Conservation (phyloP, 2,329 filamentous ascomycete genomes). For the Fusarium compactum region DNA sequence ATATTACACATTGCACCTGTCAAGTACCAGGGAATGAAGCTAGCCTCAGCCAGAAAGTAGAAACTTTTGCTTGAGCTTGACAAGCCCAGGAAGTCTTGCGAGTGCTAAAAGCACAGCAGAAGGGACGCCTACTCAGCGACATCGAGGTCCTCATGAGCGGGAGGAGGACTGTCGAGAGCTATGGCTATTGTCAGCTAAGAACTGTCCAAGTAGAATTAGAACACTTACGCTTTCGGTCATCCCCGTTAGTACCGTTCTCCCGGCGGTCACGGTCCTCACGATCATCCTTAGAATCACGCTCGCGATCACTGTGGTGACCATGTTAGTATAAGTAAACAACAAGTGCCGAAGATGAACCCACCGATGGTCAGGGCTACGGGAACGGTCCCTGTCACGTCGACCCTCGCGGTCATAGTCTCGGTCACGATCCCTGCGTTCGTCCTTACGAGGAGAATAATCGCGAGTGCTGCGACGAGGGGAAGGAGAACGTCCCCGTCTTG, state of each 20-base stretch:
- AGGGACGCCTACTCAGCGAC: constrained; percentile 77
- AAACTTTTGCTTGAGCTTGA: constrained; percentile 42
- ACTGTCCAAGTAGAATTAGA: not conserved
- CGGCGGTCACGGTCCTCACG: constrained; percentile 79
- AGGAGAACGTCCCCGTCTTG: constrained; percentile 78
- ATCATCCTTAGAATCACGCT: constrained; percentile 71
- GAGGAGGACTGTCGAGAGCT: constrained; percentile 81
- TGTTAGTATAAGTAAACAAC: constrained; percentile 17
- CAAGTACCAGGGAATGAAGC: constrained; percentile 41
- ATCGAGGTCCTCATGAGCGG: constrained; percentile 93
- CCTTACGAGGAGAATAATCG: constrained; percentile 89
- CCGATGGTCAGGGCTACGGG: constrained; percentile 76
- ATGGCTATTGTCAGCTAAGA: constrained; percentile 44
- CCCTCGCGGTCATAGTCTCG: constrained; percentile 82
- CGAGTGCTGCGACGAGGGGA: constrained; percentile 81
- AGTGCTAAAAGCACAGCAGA: constrained; percentile 11
- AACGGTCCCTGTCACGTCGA: constrained; percentile 81
- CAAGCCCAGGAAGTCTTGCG: constrained; percentile 25
- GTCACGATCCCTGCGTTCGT: constrained; percentile 85
- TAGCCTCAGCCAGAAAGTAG: constrained; percentile 37
- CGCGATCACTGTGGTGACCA: constrained; percentile 59
- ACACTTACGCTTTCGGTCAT: constrained; percentile 86
- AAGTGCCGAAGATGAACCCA: constrained; percentile 47
- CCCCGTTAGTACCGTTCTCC: constrained; percentile 83
- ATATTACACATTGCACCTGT: constrained; percentile 42